These are phyloP conservation scores for Jaminaea rosea DNA, from an alignment of 1,284 basidiomycete genomes.

Conservation along the genomic window DNA sequence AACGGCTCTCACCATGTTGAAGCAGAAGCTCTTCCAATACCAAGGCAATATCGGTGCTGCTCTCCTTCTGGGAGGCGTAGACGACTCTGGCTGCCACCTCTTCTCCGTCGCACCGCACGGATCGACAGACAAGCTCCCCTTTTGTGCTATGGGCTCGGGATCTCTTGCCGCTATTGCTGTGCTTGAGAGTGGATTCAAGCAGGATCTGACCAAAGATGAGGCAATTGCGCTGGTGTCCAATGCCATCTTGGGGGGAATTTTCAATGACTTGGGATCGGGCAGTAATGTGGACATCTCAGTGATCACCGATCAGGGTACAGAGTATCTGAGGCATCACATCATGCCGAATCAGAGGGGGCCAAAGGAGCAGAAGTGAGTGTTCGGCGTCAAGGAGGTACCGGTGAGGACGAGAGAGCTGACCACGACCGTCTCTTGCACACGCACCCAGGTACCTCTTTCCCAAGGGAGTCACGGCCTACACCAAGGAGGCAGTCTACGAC, in stretches of 20 bases:
- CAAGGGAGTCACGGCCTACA: conserved; percentile 67
- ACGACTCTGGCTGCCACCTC: conserved; percentile 81
- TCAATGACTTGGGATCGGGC: conserved; percentile 97
- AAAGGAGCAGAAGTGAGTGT: conserved; percentile 1
- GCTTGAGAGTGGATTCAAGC: conserved; percentile 79
- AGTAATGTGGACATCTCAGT: conserved; percentile 95
- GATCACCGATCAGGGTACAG: conserved; percentile 53
- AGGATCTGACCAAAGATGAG: conserved; percentile 69
- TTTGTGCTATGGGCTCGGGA: conserved; percentile 97
- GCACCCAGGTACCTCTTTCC: conserved; percentile 48
- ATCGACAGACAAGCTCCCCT: conserved; percentile 95
- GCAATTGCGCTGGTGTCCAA: conserved; percentile 75
- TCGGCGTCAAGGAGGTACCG: conserved; percentile 42
- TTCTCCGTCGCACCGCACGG: conserved; percentile 97
- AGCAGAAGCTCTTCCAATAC: conserved; percentile 74
- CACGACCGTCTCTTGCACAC: too few species aligned
- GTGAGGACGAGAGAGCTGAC: too few species aligned
- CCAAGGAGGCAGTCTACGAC: conserved; percentile 39
- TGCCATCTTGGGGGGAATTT: conserved; percentile 90
- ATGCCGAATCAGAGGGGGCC: conserved; percentile 38
- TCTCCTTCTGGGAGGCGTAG: conserved; percentile 92
- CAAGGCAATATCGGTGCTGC: conserved; percentile 92
- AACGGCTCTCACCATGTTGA: conserved; percentile 96
- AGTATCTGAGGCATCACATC: conserved; percentile 40
- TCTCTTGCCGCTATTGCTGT: conserved; percentile 95